A percentile compares a stretch with the other conserved stretches of the same genome.
These are phyloP conservation scores for Agrocybe pediades DNA, from an alignment of 768 basidiomycete species.

Conservation along the genomic window DNA sequence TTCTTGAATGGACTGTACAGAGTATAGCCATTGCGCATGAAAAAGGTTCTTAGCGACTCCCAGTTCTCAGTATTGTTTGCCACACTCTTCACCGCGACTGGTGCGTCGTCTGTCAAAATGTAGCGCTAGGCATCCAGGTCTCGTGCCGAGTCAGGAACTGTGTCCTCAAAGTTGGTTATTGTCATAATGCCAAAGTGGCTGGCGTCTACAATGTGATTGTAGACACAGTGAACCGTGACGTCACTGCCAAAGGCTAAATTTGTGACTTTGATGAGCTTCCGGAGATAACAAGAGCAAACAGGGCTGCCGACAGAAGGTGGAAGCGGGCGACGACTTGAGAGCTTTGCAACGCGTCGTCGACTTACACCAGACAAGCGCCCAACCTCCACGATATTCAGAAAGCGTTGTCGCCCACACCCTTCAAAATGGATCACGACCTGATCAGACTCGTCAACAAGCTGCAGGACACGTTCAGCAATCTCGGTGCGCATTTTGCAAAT, in stretches of 20 bases:
- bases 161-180: no score
- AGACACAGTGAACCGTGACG: not conserved
- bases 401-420: constrained; percentile 8
- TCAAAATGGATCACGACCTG: constrained; percentile 86
- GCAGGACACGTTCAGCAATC: constrained; percentile 89
- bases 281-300: constrained; percentile 4
- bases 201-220: no score
- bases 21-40: constrained; percentile 14
- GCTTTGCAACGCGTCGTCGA: constrained; percentile 1
- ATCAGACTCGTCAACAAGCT: constrained; percentile 95
- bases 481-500: constrained; percentile 55
- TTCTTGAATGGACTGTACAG: constrained; percentile 1
- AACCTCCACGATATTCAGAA: not conserved
- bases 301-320: constrained; percentile 2
- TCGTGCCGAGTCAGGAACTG: no score
- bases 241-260: not conserved
- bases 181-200: no score
- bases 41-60: constrained; percentile 20
- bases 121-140: no score
- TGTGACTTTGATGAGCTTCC: constrained; percentile 1
- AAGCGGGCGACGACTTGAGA: not conserved
- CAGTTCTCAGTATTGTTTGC: no score
- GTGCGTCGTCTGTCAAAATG: no score
- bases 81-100: no score
- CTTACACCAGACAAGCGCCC: not conserved